Evolutionary conservation across 164 flowering plant genomes (phyloP).

Genomic region (Umbilicus rupestris): DNA sequence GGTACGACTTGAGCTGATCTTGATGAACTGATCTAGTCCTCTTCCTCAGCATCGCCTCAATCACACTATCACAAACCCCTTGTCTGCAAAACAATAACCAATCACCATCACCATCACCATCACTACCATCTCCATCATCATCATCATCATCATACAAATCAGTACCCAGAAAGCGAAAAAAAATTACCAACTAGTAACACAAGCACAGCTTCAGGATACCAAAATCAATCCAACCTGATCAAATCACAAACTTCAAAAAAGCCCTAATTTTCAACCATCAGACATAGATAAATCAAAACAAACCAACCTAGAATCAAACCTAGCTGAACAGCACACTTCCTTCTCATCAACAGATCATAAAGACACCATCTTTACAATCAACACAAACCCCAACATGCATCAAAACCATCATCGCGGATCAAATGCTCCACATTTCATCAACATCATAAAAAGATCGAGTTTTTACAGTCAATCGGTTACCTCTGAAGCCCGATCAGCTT

Average conservation of each 20-base stretch:
- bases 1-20: neutral
- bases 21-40: slow-evolving; percentile 5
- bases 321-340: neutral
- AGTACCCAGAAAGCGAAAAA: neutral
- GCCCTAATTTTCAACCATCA: neutral
- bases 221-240: too few species aligned
- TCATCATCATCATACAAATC: neutral
- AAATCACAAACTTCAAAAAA: slow-evolving; percentile 1
- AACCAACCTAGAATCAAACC: neutral
- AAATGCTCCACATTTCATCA: neutral
- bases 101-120: neutral
- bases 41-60: slow-evolving; percentile 6
- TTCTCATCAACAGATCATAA: neutral
- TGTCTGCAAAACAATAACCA: neutral
- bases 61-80: neutral
- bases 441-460: neutral
- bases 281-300: neutral
- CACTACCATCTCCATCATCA: too few species aligned
- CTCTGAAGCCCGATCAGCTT: slow-evolving; percentile 3
- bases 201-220: neutral
- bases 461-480: neutral
- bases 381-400: neutral
- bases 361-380: neutral
- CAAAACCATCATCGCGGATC: neutral
- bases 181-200: neutral